Base-by-base conservation (phyloP, 371 early-diverging fungal species). In the Rhizopus stolonifer region DNA sequence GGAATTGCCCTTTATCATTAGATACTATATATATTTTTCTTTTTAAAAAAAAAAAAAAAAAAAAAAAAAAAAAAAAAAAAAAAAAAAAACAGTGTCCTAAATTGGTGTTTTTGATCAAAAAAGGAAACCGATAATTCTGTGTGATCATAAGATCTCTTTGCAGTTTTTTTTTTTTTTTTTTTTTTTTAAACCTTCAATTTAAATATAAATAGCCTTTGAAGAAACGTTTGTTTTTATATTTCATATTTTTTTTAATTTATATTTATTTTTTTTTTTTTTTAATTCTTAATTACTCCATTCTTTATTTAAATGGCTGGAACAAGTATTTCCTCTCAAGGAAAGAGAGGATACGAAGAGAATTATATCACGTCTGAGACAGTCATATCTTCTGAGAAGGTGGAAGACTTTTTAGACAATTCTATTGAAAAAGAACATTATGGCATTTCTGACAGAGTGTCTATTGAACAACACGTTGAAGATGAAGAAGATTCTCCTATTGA, bases 401-500 rank as follows among this genome's bases (percentile, higher is more conserved):
- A 58, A 38, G 59, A 58, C 24, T 58, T 51, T 21, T 26, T 46
- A 22, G 14, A 22, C 6, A 18, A 1, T 29, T 10, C 25, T 9
- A 31, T 36, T 17, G 54, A 54, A 29, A 49, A 60, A 38, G 29
- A 39, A 14, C 36, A 47, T 26, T 44, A 39, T 29, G 60, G 44
- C 22, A n/a, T 43, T n/a, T 52, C 31, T 32, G 52, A 52, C 14
- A 31, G 42, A 19, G 52, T 29, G 14, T 15, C 26, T 19, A 36
- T 34, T 22, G 29, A 38, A 40, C 38, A 38, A 3, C 32, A 47
- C 2, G 25, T 26, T 8, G 29, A 33, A 8, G 66, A 75, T 17
- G 71, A 74, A n/a, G 84, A 86, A 38, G 87, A 88, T 51, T 88
- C 89, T 9, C 88, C 88, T 21, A 85, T 85, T 52, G 88, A 87